Evolutionary conservation across 306 rosid genomes (phyloP).

Genomic region (Fragaria vesca): DNA sequence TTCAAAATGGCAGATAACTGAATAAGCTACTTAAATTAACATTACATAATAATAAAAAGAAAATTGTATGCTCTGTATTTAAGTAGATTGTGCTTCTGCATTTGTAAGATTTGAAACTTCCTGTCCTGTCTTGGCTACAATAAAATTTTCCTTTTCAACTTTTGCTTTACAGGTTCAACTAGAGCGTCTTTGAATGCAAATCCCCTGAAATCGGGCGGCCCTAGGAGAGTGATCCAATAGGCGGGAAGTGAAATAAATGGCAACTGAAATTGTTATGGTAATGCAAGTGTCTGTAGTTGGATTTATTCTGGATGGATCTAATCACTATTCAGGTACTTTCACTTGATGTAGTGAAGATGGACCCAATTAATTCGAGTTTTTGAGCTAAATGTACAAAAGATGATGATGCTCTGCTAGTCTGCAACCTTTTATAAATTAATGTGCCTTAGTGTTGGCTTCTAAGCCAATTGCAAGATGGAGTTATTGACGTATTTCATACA

Average conservation of each 20-base stretch:
- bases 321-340: not conserved
- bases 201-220: conserved; percentile 5
- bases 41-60: not conserved
- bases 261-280: not conserved
- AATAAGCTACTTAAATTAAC: not conserved
- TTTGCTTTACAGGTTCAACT: conserved; percentile 9
- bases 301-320: not conserved
- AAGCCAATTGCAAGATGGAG: not conserved
- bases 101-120: not conserved
- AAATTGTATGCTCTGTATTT: not conserved
- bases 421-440: not conserved
- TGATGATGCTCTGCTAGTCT: not conserved
- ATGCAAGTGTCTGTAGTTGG: not conserved
- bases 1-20: not conserved
- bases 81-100: not conserved
- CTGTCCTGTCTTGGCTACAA: not conserved
- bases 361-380: not conserved
- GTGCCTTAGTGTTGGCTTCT: not conserved
- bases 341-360: not conserved
- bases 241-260: not conserved
- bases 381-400: not conserved
- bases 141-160: not conserved
- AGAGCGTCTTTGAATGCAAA: not conserved
- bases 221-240: not conserved
- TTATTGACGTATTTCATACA: not conserved